Base-by-base conservation (phyloP, 495 filamentous ascomycete genomes). In the Talaromyces stipitatus region DNA sequence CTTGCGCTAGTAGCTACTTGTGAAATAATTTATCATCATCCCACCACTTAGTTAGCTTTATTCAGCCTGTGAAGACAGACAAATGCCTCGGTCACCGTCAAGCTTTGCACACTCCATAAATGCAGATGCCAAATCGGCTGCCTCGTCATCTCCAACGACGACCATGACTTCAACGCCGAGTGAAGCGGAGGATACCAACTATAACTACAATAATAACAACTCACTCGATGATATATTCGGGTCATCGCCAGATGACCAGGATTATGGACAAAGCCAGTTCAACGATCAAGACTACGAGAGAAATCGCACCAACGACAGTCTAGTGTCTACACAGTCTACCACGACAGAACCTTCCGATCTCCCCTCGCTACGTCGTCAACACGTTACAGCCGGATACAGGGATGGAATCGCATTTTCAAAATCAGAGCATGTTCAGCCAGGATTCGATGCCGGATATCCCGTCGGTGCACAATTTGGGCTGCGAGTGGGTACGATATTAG, bases 341-440 rank as follows among this genome's bases (percentile, higher is more conserved):
- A 28, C 59, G 12, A 20, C 58, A 54, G 80, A 85, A 56, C 78
- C 74, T 18, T 87, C 85, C 41, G 89, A 94, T 61, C 78, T 91
- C 50, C 86, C 87, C n/a, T 81, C 85, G 52, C 80, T 95, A 12
- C 83, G 83, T 58, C 74, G 79, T 41, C 83, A 83, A 58, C 92
- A 97, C 69, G 78, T 81, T 30, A 96, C 85, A 7, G 83, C 87
- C n/a, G 92, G 94, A 50, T 97, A 97, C 72, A 85, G 92, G 57
- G 89, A 92, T 59, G 92, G 94, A 57, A 83, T 97, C 59, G 75
- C 87, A 3, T 63, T 66, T 3, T 86, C 85, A 18, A 97, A 96
- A 68, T 72, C 76, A 12, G 61, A 76, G 50, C 81, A 79, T 59
- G 79, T 95, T 11, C 92, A 97, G 65, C 68, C 70, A 16, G 92